phyloP scores from a whole-genome alignment of 2,329 filamentous ascomycete genomes.

The Fusarium sp. region DNA sequence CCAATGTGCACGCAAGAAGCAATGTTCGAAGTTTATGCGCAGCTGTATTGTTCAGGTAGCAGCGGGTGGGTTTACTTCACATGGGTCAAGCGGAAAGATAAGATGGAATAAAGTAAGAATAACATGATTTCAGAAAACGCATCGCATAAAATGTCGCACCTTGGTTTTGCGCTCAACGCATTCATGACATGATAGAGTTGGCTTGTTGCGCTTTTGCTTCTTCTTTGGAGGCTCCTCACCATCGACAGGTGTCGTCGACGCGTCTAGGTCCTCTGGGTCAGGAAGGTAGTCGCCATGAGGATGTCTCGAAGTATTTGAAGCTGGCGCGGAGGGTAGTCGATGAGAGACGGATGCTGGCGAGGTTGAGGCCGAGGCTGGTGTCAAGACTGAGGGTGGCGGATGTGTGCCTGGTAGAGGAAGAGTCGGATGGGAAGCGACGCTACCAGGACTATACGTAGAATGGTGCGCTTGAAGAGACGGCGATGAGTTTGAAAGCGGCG shows the following conservation, averaged over 20 bases:
- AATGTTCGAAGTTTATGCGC: neutral
- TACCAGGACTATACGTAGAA: slow-evolving; percentile 37
- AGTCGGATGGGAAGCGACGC: slow-evolving; percentile 18
- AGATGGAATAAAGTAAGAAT: neutral
- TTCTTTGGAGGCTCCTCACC: slow-evolving; percentile 64
- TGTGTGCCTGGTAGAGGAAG: slow-evolving; percentile 34
- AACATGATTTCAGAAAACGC: slow-evolving; percentile 6
- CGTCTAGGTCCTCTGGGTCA: slow-evolving; percentile 40
- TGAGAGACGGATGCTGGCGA: slow-evolving; percentile 45
- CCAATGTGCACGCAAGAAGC: neutral
- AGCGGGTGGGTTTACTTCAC: slow-evolving; percentile 33
- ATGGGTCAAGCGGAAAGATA: neutral
- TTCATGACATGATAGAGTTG: slow-evolving; percentile 80
- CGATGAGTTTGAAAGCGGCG: slow-evolving; percentile 33
- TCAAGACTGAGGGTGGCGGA: slow-evolving; percentile 38
- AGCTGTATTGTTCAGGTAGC: slow-evolving; percentile 10
- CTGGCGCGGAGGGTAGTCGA: slow-evolving; percentile 39
- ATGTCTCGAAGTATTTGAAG: slow-evolving; percentile 32
- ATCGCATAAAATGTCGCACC: slow-evolving; percentile 54
- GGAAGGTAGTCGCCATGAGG: slow-evolving; percentile 32
- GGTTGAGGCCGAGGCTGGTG: slow-evolving; percentile 45
- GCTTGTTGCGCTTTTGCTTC: slow-evolving; percentile 87
- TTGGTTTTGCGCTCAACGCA: slow-evolving; percentile 88
- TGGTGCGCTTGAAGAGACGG: slow-evolving; percentile 33
- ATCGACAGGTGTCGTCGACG: slow-evolving; percentile 30